Evolutionary conservation across 192 early-diverging fungal genomes (phyloP).

Genomic region (Rhizoclosmatium globosum): DNA sequence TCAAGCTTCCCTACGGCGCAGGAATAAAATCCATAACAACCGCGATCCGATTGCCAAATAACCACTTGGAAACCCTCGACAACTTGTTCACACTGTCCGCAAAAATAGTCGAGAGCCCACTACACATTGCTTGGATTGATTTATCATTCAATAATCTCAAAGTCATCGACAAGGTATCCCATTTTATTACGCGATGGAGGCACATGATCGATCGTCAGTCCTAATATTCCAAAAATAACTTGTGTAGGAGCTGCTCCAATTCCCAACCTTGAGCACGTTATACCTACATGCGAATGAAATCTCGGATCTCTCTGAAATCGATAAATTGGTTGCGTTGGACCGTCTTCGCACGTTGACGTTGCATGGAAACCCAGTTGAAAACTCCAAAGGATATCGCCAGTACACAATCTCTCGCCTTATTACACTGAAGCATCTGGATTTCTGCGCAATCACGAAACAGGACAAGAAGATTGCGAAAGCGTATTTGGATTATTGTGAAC

Average conservation of each 20-base stretch:
- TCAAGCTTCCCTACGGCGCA: not conserved
- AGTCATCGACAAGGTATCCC: conserved; percentile 43
- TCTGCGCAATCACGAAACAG: conserved; percentile 53
- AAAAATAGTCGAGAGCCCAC: conserved; percentile 10
- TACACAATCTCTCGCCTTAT: conserved; percentile 41
- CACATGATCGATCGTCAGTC: not conserved
- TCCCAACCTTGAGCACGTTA: conserved; percentile 42
- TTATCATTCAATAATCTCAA: conserved; percentile 52
- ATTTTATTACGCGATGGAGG: not conserved
- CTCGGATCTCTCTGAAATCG: conserved; percentile 35
- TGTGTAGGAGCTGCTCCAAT: conserved; percentile 40
- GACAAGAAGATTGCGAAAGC: conserved; percentile 27
- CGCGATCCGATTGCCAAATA: conserved; percentile 34
- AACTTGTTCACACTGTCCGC: conserved; percentile 13
- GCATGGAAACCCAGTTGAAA: conserved; percentile 54
- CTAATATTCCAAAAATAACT: not conserved
- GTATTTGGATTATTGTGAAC: not conserved
- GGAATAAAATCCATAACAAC: conserved; percentile 26
- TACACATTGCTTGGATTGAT: conserved; percentile 50
- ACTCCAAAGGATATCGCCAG: conserved; percentile 43
- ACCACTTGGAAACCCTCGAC: conserved; percentile 14
- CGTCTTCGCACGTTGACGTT: conserved; percentile 44
- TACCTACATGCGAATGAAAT: conserved; percentile 54
- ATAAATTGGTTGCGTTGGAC: conserved; percentile 35
- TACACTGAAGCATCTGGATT: conserved; percentile 46